A percentile compares a stretch with the other conserved stretches of the same genome.
These are phyloP conservation scores for Pseudogymnoascus sp. DNA, from an alignment of 2,329 filamentous ascomycete species.

Conservation along the genomic window DNA sequence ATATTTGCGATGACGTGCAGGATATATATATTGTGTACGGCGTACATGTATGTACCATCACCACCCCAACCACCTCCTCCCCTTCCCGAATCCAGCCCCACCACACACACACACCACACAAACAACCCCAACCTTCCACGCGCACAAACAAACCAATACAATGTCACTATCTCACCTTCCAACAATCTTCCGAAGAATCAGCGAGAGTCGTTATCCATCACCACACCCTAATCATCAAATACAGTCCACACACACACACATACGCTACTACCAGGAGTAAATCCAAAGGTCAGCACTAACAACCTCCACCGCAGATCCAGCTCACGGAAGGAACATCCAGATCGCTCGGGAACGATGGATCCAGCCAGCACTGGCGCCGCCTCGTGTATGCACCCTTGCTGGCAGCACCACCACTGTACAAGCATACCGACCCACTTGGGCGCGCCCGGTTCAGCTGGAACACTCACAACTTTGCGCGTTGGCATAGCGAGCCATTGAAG, in stretches of 20 bases:
- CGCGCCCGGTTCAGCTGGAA: neutral
- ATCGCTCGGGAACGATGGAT: too few species aligned
- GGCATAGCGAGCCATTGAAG: neutral
- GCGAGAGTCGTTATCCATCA: neutral
- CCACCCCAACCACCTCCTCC: neutral
- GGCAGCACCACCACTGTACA: neutral
- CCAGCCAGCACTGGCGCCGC: neutral
- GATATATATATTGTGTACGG: neutral
- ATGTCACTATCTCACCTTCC: neutral
- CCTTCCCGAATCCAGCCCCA: neutral
- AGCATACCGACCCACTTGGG: neutral
- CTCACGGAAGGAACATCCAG: too few species aligned
- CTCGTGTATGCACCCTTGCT: conserved; percentile 5
- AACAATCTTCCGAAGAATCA: neutral
- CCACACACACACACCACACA: neutral
- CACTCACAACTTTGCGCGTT: neutral
- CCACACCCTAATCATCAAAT: neutral
- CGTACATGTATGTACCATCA: neutral
- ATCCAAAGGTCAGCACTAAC: neutral
- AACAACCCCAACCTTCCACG: neutral
- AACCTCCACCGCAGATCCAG: neutral
- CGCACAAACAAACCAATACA: neutral
- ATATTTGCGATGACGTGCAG: conserved; percentile 1
- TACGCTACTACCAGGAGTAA: too few species aligned
- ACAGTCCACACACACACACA: too few species aligned